A percentile compares a stretch with the other conserved stretches of the same genome.
Conservation (phyloP, 345 rosid species). For the Eucalyptus microcorys region DNA sequence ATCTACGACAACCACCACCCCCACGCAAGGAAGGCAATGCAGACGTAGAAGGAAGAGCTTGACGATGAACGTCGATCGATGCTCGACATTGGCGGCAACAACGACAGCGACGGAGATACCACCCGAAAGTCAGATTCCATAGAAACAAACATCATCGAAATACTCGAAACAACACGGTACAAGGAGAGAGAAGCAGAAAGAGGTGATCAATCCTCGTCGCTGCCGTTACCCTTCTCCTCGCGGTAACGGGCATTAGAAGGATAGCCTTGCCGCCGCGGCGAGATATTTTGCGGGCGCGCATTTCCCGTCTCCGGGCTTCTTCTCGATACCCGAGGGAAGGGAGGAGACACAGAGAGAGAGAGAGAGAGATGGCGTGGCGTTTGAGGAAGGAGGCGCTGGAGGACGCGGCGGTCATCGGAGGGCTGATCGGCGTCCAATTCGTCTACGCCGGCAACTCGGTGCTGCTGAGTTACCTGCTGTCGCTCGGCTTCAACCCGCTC, state of each 20-base stretch:
- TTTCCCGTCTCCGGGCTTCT: background rate
- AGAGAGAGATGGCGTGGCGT: background rate
- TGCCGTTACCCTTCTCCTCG: background rate
- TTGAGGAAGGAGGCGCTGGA: constrained; percentile 12
- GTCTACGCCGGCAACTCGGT: constrained; percentile 69
- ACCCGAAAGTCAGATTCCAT: background rate
- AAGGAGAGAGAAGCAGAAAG: background rate
- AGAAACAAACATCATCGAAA: background rate
- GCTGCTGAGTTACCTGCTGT: constrained; percentile 67
- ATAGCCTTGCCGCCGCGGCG: background rate
- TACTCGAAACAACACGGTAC: background rate
- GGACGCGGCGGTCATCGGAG: constrained; percentile 47
- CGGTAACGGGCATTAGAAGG: background rate
- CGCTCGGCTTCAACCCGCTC: constrained; percentile 57
- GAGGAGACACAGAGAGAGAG: background rate
- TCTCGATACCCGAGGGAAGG: background rate
- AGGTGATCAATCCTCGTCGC: background rate
- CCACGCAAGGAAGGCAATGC: background rate
- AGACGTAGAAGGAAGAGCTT: background rate
- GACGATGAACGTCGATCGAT: background rate
- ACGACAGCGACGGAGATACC: background rate
- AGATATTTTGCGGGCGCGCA: background rate
- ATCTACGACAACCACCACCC: background rate
- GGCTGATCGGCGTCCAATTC: constrained; percentile 56
- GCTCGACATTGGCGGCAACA: background rate